A percentile compares a stretch with the other conserved stretches of the same genome.
Conservation (phyloP, 768 basidiomycete species). For the Leccinum subgranulosum region DNA sequence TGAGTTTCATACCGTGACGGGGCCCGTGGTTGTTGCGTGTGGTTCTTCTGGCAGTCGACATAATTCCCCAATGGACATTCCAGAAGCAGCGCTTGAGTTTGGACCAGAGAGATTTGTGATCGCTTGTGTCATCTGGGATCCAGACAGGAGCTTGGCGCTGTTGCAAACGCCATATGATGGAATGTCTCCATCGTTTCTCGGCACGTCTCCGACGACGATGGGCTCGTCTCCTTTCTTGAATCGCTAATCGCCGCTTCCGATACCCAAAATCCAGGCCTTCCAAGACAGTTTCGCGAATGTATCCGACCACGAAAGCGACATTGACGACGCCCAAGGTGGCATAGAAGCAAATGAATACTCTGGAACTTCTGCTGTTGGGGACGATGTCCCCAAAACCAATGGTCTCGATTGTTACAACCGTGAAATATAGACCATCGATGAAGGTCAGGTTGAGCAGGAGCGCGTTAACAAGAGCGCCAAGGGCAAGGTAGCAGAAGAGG, state of each 20-base stretch:
- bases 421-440: conserved; percentile 76
- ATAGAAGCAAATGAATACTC: conserved; percentile 60
- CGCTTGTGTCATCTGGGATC: conserved; percentile 38
- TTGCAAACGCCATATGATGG: conserved; percentile 62
- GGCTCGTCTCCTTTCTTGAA: conserved; percentile 44
- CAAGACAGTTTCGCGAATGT: conserved; percentile 66
- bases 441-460: conserved; percentile 53
- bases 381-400: conserved; percentile 76
- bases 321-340: conserved; percentile 59
- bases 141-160: conserved; percentile 49
- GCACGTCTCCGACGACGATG: conserved; percentile 43
- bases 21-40: conserved; percentile 2
- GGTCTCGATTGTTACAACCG: conserved; percentile 69
- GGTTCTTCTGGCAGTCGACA: neutral
- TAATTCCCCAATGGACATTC: conserved; percentile 8
- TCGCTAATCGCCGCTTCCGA: conserved; percentile 46
- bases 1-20: conserved; percentile 54
- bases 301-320: conserved; percentile 59
- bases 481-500: conserved; percentile 66
- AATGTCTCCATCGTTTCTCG: conserved; percentile 53
- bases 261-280: conserved; percentile 69
- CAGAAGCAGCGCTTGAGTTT: conserved; percentile 9
- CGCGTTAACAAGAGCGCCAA: conserved; percentile 63
- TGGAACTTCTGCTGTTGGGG: conserved; percentile 47
- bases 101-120: conserved; percentile 5